These are phyloP conservation scores for Cladosporium velox DNA, from an alignment of 2,329 filamentous ascomycete genomes.

Conservation along the genomic window DNA sequence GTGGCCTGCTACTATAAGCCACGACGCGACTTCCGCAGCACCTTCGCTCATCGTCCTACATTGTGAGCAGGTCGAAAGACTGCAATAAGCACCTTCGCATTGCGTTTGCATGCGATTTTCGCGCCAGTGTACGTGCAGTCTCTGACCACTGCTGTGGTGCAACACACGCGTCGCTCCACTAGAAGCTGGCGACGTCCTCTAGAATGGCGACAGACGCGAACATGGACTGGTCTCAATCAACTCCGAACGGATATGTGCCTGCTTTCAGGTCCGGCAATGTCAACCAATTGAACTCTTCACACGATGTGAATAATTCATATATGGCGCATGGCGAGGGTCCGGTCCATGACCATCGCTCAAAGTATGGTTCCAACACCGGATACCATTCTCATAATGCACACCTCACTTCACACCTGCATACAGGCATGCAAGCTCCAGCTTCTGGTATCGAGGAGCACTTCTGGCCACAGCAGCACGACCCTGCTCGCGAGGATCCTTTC, in stretches of 20 bases:
- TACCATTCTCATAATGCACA: slow-evolving; percentile 1
- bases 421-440: not conserved
- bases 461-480: not conserved
- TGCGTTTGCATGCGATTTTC: too few relatives aligned
- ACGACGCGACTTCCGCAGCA: not conserved
- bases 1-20: not conserved
- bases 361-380: not conserved
- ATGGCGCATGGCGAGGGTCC: not conserved
- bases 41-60: not conserved
- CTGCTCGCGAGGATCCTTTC: not conserved
- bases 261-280: slow-evolving; percentile 3
- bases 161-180: not conserved
- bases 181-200: not conserved
- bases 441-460: not conserved
- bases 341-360: not conserved
- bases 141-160: not conserved
- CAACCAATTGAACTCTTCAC: not conserved
- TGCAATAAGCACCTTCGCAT: not conserved
- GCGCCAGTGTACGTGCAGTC: too few relatives aligned
- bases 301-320: not conserved
- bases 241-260: not conserved
- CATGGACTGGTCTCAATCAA: slow-evolving; percentile 5
- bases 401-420: not conserved
- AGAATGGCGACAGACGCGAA: slow-evolving; percentile 17
- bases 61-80: too few relatives aligned